phyloP scores from a whole-genome alignment of 2,329 filamentous ascomycete genomes.

The Aspergillus nomiae region DNA sequence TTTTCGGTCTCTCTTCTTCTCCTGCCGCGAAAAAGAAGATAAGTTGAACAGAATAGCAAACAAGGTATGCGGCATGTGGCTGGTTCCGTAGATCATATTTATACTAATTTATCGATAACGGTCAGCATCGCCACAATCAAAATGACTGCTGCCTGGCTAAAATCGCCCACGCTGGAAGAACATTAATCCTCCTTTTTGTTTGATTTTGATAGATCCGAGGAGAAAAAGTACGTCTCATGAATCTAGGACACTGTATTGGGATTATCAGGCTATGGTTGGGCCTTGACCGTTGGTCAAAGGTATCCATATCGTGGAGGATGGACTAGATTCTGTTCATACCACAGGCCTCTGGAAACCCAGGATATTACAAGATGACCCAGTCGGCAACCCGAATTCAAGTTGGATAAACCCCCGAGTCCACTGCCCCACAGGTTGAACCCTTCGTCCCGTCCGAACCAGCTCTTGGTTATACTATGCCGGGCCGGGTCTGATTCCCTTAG shows the following conservation, averaged over 20 bases:
- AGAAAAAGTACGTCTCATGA: not conserved
- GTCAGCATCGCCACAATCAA: constrained; percentile 14
- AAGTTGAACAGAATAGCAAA: not conserved
- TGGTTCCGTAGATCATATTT: not conserved
- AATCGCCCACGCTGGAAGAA: not conserved
- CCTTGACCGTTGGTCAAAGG: not conserved
- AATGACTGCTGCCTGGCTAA: not conserved
- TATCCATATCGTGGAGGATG: not conserved
- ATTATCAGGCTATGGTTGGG: not conserved
- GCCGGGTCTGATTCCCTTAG: not conserved
- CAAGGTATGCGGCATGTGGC: not conserved
- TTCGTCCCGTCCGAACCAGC: not conserved
- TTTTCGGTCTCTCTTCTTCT: not conserved
- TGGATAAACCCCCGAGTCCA: not conserved
- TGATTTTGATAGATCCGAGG: not conserved
- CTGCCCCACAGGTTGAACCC: not conserved
- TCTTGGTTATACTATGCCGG: not conserved
- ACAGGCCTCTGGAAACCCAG: not conserved
- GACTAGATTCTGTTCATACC: not conserved
- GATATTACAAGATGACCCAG: not conserved
- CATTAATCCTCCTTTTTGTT: not conserved
- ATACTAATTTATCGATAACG: not conserved
- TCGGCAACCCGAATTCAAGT: not conserved
- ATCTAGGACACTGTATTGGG: not conserved
- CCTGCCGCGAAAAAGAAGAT: not conserved